Base-by-base conservation (phyloP, 352 stramenopile species). In the Globisporangium megalacanthum region DNA sequence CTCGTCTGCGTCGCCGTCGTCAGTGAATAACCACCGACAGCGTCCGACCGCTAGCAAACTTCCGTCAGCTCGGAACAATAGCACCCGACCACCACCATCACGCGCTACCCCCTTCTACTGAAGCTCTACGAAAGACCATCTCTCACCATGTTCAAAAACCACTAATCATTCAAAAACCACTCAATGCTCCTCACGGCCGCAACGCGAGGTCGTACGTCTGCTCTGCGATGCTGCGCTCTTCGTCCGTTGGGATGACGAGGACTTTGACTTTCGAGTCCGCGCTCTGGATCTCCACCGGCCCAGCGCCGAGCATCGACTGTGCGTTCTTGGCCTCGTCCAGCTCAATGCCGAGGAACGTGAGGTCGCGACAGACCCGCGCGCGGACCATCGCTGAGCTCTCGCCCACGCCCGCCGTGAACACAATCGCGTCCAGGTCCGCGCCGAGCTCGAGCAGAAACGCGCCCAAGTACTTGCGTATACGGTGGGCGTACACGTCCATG, bases 381-480 rank as follows among this genome's bases (percentile, higher is more conserved):
- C 86, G 82, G 48, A 97, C 79, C 65, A 91, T 84, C 46, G 82
- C 73, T 56, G 79, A 89, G 60, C 73, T 88, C 60, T 96, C 88
- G 51, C 89, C 89, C 61, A 96, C 94, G 54, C 89, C 89, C 2
- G 78, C 89, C 13, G 87, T 96, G 64, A 97, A 97, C 42, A 97
- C 73, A 35, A 97, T 68, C n/a, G 79, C 87, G 58, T 96, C 86
- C 3, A 94, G 54, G 1, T 74, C 52, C 13, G 77, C 85, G 33
- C 66, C 67, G 35, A 96, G 66, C 54, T 91, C 77, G 19, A 96
- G 62, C 15, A 85, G 37, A 69, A 92, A 96, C 25, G 79, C 72
- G 15, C 84, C 89, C 13, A 97, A 65, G 67, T 97, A 92, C 68
- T 97, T 94, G 44, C 84, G 79, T 39, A 95, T 77, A 54, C 86